Evolutionary conservation across 2,329 filamentous ascomycete species (phyloP), one percentile per base, ranked within the genome.

Genomic region (Botrytis fabae): DNA sequence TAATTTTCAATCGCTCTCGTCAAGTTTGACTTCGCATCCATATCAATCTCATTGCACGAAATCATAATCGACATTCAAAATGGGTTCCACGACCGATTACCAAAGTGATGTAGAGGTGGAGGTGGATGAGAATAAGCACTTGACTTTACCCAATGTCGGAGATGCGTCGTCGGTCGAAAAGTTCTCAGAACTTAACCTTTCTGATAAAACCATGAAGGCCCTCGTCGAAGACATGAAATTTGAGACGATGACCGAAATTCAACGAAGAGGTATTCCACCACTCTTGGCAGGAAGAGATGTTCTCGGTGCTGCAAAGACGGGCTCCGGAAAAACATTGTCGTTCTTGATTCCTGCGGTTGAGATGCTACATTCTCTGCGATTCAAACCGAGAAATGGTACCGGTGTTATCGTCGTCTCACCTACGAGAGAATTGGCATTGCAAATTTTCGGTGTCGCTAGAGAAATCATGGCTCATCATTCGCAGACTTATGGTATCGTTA

Each of bases 291-390:
- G 96, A 76, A 91, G 92, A 81, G 95, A 98, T 84, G 93, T 98
- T 35, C 88, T 99, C 62, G 96, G 96, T 79, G 95, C 95, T 46
- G 96, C 96, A 69, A 98, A 98, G 86, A 98, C 95, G 4, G 95
- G 95, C 61, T 97, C 93, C 35, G 96, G 96, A 81, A 99, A 99
- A 86, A 99, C 96, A 0, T 84, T 98, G 74, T 92, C 95, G 4
- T 99, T 99, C 84, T 86, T 99, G 75, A 95, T 98, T 73, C 96
- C 96, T 28, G 95, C 95, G 2, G 88, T 98, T 57, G 96, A 98
- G 84, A 97, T 98, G 90, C 87, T 99, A 74, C 91, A 91, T 80
- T 91, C 94, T 25, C 87, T 99, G 78, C 90, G 92, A 75, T 98
- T 98, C 87, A 98, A 98, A 86, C 95, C 95, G 32, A 88, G 95